Conservation (phyloP, 169 alveolate species). For the Babesia bovis region DNA sequence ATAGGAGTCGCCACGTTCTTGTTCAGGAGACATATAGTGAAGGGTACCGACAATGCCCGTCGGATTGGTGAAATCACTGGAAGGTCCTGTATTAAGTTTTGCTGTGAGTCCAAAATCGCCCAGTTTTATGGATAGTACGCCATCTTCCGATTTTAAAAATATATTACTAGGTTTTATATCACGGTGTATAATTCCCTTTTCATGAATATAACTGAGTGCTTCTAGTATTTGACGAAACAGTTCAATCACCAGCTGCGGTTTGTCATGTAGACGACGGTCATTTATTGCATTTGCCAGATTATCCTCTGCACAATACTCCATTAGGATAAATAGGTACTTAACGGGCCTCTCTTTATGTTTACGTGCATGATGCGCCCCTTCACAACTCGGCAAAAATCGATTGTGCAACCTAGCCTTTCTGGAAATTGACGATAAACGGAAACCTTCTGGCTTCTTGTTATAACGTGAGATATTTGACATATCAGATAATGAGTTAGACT, state of each 20-base stretch:
- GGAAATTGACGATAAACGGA: background rate
- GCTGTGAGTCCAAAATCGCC: conserved; percentile 86
- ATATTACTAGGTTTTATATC: conserved; percentile 84
- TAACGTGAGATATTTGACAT: background rate
- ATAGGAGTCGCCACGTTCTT: conserved; percentile 74
- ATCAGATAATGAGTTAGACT: background rate
- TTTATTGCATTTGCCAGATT: conserved; percentile 75
- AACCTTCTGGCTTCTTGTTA: background rate
- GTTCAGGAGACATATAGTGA: conserved; percentile 85
- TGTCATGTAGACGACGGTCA: conserved; percentile 66
- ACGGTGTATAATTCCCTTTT: conserved; percentile 82
- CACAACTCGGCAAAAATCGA: background rate
- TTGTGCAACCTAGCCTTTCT: conserved; percentile 7
- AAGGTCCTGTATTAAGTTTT: conserved; percentile 51
- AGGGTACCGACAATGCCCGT: conserved; percentile 78
- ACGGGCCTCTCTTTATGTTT: conserved; percentile 42
- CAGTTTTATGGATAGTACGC: conserved; percentile 70
- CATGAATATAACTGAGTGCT: conserved; percentile 83
- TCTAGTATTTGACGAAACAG: conserved; percentile 78
- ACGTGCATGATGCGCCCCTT: conserved; percentile 15
- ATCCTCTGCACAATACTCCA: conserved; percentile 84
- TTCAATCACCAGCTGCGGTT: conserved; percentile 74
- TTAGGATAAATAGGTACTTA: conserved; percentile 77
- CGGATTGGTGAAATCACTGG: conserved; percentile 14
- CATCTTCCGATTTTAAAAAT: conserved; percentile 74